Base-by-base conservation (phyloP, 257 asterid genomes). In the Knoxia roxburghii region DNA sequence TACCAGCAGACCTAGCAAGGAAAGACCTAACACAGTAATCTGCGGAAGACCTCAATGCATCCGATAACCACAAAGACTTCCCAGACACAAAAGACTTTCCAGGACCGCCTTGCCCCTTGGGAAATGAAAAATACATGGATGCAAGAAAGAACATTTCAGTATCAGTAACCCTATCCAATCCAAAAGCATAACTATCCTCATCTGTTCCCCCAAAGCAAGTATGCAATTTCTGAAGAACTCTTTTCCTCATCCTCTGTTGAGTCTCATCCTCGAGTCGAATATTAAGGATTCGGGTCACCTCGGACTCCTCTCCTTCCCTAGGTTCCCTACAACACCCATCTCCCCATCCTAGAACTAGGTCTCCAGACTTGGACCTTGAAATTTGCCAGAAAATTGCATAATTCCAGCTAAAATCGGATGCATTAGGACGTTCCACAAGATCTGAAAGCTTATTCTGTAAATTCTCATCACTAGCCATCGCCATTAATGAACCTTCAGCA, bases 281-380 rank as follows among this genome's bases (percentile, higher is more conserved):
- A 56, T 78, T 79, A 49, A 85, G 78, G 67, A 82, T 78, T 41
- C 79, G 83, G 37, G 82, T 78, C 6, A 72, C 78, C 55, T 88
- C 89, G 4, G 88, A 77, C 76, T 79, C 96, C 78, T 94, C 97
- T 0, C 78, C 85, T 2, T 75, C 91, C 20, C 64, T 74, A 20
- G 95, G 95, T 75, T 94, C 99, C 54, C 99, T 82, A 51, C 99
- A 94, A 61, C 95, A 90, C 21, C 99, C 99, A 64, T 94, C 99
- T 2, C 99, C 99, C 99, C 99, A 94, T 21, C 95, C 97, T 41
- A 94, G 68, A 23, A 94, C 96, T 81, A 90, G 73, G 51, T 94
- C 97, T 1, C 96, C 96, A 0, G 88, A 78, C 55, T 88, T 94
- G 17, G 97, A 88, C 94, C 82, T 76, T 1, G 96, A 94, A 61